These are phyloP conservation scores for Vitellaria paradoxa DNA, from an alignment of 179 eudicot genomes.

Conservation along the genomic window DNA sequence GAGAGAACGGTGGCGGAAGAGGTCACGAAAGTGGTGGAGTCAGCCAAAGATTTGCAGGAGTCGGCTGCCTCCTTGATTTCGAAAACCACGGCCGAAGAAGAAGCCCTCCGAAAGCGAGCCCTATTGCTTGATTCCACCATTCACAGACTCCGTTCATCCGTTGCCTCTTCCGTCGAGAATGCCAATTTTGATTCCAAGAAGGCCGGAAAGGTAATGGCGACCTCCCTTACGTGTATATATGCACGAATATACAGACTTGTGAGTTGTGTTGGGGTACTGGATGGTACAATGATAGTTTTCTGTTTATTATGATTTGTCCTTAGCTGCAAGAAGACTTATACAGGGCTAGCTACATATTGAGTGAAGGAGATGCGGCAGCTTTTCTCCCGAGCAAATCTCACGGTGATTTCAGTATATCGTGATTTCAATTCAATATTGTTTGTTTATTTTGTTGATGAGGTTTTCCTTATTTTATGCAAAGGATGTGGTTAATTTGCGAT, in stretches of 20 bases:
- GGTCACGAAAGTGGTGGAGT: constrained; percentile 30
- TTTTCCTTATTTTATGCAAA: constrained; percentile 2
- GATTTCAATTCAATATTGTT: constrained; percentile 7
- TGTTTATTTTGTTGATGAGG: not conserved
- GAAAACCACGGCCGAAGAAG: constrained; percentile 35
- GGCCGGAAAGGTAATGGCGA: constrained; percentile 33
- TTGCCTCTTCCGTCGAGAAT: constrained; percentile 17
- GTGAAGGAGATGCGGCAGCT: constrained; percentile 57
- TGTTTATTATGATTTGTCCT: constrained; percentile 4
- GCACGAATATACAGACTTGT: not conserved
- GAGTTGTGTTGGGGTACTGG: not conserved
- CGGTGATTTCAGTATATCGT: constrained; percentile 30
- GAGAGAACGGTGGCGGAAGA: constrained; percentile 27
- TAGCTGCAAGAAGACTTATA: constrained; percentile 48
- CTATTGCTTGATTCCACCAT: constrained; percentile 41
- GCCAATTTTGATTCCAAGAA: constrained; percentile 26
- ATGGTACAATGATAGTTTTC: not conserved
- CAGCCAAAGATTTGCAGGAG: constrained; percentile 54
- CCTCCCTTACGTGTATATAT: not conserved
- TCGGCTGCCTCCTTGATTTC: constrained; percentile 40
- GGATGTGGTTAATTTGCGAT: constrained; percentile 5
- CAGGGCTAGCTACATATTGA: constrained; percentile 41
- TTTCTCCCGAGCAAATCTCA: constrained; percentile 57
- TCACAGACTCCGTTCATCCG: constrained; percentile 28
- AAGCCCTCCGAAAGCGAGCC: constrained; percentile 41